These are phyloP conservation scores for Desmodesmus armatus DNA, from an alignment of 139 green algal species.

Conservation along the genomic window DNA sequence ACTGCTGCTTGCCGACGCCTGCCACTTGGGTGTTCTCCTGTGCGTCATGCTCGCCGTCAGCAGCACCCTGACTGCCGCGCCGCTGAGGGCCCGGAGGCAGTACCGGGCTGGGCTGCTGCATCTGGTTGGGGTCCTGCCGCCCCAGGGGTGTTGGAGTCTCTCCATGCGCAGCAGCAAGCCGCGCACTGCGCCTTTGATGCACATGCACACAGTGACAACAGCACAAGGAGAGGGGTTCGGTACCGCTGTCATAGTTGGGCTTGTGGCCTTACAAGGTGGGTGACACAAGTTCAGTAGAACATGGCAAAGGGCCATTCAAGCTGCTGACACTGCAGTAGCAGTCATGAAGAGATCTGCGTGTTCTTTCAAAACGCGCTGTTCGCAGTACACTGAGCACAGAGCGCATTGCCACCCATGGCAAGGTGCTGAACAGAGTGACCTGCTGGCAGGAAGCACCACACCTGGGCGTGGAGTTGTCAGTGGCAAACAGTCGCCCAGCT, in stretches of 20 bases:
- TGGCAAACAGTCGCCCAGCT: constrained; percentile 42
- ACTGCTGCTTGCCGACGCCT: neutral
- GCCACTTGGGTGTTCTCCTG: neutral
- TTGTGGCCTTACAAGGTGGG: too few species aligned
- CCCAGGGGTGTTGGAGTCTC: constrained; percentile 5
- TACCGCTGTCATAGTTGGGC: neutral
- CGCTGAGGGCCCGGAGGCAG: constrained; percentile 32
- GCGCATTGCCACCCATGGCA: too few species aligned
- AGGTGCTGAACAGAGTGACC: too few species aligned
- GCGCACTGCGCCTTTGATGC: constrained; percentile 26
- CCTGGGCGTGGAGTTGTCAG: constrained; percentile 13
- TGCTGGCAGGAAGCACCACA: too few species aligned
- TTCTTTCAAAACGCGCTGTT: too few species aligned
- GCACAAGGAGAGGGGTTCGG: too few species aligned
- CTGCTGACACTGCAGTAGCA: too few species aligned
- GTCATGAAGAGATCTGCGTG: too few species aligned
- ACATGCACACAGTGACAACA: neutral
- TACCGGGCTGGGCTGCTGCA: constrained; percentile 3
- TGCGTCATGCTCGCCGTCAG: too few species aligned
- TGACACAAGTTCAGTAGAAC: too few species aligned
- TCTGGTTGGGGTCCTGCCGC: constrained; percentile 39
- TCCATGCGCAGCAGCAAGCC: constrained; percentile 13
- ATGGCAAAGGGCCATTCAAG: too few species aligned
- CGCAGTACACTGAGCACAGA: too few species aligned
- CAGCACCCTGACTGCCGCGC: constrained; percentile 1